These are phyloP conservation scores for Pythium utonaiense DNA, from an alignment of 352 stramenopile genomes.

Conservation along the genomic window DNA sequence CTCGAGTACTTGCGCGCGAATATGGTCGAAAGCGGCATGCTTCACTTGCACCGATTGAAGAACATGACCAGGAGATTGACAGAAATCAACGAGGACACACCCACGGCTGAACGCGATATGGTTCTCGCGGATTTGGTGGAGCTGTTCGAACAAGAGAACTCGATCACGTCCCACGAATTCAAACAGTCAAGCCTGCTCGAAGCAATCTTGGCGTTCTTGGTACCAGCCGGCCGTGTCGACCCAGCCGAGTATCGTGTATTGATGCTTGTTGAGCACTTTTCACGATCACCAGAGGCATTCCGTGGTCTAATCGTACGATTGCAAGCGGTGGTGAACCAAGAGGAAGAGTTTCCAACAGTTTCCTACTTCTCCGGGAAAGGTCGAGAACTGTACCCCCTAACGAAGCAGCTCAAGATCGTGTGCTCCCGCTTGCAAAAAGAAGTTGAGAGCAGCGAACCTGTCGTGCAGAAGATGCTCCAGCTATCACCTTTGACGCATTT, in stretches of 20 bases:
- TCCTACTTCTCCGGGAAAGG: slow-evolving; percentile 64
- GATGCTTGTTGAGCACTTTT: slow-evolving; percentile 32
- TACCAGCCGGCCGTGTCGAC: slow-evolving; percentile 30
- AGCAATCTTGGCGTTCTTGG: slow-evolving; percentile 54
- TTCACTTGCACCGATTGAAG: slow-evolving; percentile 70
- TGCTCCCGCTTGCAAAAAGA: slow-evolving; percentile 11
- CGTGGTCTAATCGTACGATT: slow-evolving; percentile 55
- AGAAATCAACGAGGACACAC: slow-evolving; percentile 29
- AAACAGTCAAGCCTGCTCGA: slow-evolving; percentile 76
- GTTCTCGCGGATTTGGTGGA: slow-evolving; percentile 70
- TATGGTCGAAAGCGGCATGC: slow-evolving; percentile 72
- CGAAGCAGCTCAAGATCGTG: slow-evolving; percentile 61
- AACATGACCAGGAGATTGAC: slow-evolving; percentile 65
- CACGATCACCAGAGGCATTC: slow-evolving; percentile 41
- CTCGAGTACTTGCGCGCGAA: slow-evolving; percentile 56
- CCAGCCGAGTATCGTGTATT: slow-evolving; percentile 25
- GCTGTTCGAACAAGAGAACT: slow-evolving; percentile 68
- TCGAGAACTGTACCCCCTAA: slow-evolving; percentile 73
- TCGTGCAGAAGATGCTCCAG: slow-evolving; percentile 45
- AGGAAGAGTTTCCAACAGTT: slow-evolving; percentile 60
- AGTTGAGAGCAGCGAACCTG: background rate
- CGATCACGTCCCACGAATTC: slow-evolving; percentile 83
- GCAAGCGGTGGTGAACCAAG: slow-evolving; percentile 76
- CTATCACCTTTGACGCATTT: slow-evolving; percentile 78
- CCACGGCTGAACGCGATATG: slow-evolving; percentile 40